Evolutionary conservation across 495 filamentous ascomycete species (phyloP).

Genomic region (Acidomyces sp.): DNA sequence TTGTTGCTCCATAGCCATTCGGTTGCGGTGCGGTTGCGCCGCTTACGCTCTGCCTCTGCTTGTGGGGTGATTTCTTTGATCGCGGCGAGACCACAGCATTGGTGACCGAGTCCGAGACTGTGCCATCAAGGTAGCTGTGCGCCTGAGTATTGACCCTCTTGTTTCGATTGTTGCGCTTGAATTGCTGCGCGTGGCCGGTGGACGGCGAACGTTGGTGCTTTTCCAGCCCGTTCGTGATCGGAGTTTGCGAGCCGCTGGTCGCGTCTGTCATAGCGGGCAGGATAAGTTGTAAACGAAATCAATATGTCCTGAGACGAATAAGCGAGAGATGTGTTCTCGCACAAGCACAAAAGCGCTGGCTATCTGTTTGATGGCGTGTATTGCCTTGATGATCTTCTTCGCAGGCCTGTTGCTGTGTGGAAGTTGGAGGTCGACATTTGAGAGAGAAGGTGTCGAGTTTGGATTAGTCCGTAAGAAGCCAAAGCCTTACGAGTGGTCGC

Average conservation of each 20-base stretch:
- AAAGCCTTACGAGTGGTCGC: not conserved
- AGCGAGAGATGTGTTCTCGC: no score
- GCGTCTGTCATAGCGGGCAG: slow-evolving; percentile 2
- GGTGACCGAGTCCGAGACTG: slow-evolving; percentile 16
- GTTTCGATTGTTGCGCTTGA: slow-evolving; percentile 4
- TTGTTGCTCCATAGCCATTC: not conserved
- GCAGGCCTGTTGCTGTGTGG: not conserved
- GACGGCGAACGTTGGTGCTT: not conserved
- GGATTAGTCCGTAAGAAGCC: not conserved
- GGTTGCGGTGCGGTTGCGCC: not conserved
- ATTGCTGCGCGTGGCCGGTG: not conserved
- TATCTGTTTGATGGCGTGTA: no score
- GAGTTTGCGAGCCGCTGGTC: not conserved
- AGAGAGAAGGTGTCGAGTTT: not conserved
- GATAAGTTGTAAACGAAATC: no score
- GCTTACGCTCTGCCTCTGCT: slow-evolving; percentile 13
- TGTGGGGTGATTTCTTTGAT: slow-evolving; percentile 5
- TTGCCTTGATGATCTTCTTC: no score
- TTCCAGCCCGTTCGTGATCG: not conserved
- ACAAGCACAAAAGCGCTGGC: no score
- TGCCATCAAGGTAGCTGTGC: slow-evolving; percentile 5
- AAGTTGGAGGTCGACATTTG: not conserved
- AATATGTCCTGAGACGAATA: no score
- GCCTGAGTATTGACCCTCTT: not conserved
- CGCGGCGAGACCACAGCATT: slow-evolving; percentile 4